A percentile compares a stretch with the other conserved stretches of the same genome.
These are phyloP conservation scores for Afroboletus lepidellus DNA, from an alignment of 1,284 basidiomycete species.

Conservation along the genomic window DNA sequence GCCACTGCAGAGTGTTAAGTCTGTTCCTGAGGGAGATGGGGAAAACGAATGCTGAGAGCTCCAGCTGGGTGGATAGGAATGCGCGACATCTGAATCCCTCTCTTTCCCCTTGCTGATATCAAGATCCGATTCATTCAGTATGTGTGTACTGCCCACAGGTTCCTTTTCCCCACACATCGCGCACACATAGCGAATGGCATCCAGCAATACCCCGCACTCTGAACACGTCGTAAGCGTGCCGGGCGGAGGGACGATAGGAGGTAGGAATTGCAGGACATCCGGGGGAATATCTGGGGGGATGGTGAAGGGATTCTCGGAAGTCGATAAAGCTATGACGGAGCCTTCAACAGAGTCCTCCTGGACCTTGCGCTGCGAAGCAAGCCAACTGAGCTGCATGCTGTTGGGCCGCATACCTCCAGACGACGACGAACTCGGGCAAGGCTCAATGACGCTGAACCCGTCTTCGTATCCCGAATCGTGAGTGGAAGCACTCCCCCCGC, in stretches of 20 bases:
- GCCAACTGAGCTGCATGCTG: slow-evolving; percentile 63
- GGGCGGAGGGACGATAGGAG: slow-evolving; percentile 51
- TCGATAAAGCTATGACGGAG: slow-evolving; percentile 25
- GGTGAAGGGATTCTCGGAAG: slow-evolving; percentile 31
- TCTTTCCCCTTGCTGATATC: slow-evolving; percentile 36
- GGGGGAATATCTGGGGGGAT: slow-evolving; percentile 44
- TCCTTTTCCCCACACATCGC: slow-evolving; percentile 79
- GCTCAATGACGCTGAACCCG: slow-evolving; percentile 33
- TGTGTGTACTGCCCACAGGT: slow-evolving; percentile 30
- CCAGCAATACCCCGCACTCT: slow-evolving; percentile 69
- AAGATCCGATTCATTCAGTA: slow-evolving; percentile 9
- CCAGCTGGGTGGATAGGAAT: slow-evolving; percentile 29
- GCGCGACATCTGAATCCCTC: slow-evolving; percentile 21
- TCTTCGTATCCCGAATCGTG: slow-evolving; percentile 56
- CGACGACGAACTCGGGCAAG: slow-evolving; percentile 20
- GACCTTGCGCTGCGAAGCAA: slow-evolving; percentile 47
- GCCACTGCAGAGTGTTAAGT: slow-evolving; percentile 17
- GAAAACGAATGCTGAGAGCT: slow-evolving; percentile 35
- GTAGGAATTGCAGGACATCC: slow-evolving; percentile 56
- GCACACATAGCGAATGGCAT: slow-evolving; percentile 84
- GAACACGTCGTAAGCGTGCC: slow-evolving; percentile 81
- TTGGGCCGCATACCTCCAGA: slow-evolving; percentile 45
- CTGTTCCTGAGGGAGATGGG: slow-evolving; percentile 39
- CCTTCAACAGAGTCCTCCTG: slow-evolving; percentile 16
- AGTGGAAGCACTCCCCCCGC: slow-evolving; percentile 46